Evolutionary conservation across 768 basidiomycete genomes (phyloP).

Genomic region (Grammothele lineata): DNA sequence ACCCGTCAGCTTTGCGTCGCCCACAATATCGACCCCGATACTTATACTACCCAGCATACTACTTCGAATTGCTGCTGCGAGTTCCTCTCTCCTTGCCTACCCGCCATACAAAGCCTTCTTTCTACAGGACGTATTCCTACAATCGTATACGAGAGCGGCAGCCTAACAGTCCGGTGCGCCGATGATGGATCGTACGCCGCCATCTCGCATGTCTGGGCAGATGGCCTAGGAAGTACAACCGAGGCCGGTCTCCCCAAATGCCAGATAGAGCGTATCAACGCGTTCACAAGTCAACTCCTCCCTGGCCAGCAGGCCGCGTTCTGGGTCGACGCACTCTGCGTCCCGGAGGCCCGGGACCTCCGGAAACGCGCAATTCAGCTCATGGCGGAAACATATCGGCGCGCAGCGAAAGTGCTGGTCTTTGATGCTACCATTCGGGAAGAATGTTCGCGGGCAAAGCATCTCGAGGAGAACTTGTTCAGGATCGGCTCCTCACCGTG

Average conservation of each 20-base stretch:
- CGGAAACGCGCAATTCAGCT: slow-evolving; percentile 9
- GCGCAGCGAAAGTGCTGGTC: slow-evolving; percentile 8
- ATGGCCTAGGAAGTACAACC: slow-evolving; percentile 11
- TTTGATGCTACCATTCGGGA: slow-evolving; percentile 6
- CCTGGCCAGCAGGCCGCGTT: slow-evolving; percentile 11
- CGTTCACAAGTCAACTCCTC: neutral
- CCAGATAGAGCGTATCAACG: slow-evolving; percentile 2
- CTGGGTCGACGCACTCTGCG: slow-evolving; percentile 12
- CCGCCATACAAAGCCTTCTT: no score
- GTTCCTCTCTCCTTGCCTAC: no score
- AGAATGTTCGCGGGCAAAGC: neutral
- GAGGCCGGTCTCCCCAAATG: slow-evolving; percentile 10
- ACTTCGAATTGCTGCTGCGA: no score
- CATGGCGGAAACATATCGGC: slow-evolving; percentile 11
- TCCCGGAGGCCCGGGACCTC: neutral
- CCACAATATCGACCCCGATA: no score
- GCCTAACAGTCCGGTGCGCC: neutral
- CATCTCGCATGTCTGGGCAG: slow-evolving; percentile 15
- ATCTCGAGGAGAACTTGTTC: slow-evolving; percentile 1
- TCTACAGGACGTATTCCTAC: no score
- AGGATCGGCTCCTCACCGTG: slow-evolving; percentile 7
- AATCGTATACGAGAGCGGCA: no score
- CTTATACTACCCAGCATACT: no score
- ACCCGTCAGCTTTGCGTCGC: no score
- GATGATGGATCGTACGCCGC: slow-evolving; percentile 3